Evolutionary conservation across 169 alveolate genomes (phyloP).

Genomic region (Perkinsus olseni): DNA sequence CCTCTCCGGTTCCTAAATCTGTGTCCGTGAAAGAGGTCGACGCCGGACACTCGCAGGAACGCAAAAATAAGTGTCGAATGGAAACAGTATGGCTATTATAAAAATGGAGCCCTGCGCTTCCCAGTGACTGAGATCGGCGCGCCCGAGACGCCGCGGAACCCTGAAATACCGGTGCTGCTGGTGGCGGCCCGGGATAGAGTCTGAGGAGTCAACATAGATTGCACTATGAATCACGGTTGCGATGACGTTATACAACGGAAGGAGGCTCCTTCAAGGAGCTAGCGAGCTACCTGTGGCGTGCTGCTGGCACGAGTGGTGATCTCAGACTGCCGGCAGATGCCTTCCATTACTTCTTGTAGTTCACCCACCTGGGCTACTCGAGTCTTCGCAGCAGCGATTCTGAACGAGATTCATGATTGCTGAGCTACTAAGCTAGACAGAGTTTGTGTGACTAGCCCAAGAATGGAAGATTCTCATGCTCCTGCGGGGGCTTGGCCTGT

Average conservation of each 20-base stretch:
- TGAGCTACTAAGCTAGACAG: no score
- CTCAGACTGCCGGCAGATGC: background rate
- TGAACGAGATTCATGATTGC: no score
- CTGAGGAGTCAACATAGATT: no score
- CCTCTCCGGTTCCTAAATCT: no score
- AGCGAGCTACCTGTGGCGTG: background rate
- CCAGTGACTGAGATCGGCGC: background rate
- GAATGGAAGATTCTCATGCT: no score
- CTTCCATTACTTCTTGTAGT: background rate
- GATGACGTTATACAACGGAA: background rate
- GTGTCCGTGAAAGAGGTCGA: no score
- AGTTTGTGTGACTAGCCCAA: no score
- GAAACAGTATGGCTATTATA: background rate
- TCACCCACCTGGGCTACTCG: background rate
- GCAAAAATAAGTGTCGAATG: background rate
- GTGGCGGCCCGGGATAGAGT: no score
- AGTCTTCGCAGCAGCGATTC: background rate
- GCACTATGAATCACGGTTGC: no score
- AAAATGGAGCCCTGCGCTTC: background rate
- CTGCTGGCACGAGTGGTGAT: background rate
- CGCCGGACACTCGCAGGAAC: no score
- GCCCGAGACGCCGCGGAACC: background rate
- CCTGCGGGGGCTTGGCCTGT: no score
- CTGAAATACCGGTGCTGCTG: background rate
- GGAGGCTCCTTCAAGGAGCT: background rate